Conservation (phyloP, 1,284 basidiomycete species). For the Polyporus tsugae region DNA sequence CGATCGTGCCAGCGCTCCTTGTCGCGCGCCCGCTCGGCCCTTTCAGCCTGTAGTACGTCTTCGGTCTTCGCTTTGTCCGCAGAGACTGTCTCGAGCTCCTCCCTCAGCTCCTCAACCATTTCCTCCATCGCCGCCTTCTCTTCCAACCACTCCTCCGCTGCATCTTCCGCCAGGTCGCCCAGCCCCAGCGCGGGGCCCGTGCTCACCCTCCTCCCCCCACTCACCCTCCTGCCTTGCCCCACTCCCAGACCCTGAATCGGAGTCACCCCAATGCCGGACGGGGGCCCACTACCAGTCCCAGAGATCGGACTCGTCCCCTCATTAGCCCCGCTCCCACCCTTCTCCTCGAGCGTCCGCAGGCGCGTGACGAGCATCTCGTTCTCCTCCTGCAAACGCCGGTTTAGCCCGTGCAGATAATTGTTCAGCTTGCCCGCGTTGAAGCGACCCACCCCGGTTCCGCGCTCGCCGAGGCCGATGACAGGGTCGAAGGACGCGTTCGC, state of each 20-base stretch:
- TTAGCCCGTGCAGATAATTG: constrained; percentile 82
- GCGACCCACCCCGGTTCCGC: constrained; percentile 63
- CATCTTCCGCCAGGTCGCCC: constrained; percentile 68
- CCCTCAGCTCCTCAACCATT: constrained; percentile 58
- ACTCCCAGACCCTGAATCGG: constrained; percentile 8
- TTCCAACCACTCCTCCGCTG: constrained; percentile 67
- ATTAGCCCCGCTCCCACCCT: constrained; percentile 36
- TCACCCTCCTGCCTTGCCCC: constrained; percentile 34
- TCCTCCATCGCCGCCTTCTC: constrained; percentile 61
- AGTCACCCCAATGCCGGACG: constrained; percentile 15
- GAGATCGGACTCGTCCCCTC: constrained; percentile 18
- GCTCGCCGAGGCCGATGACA: constrained; percentile 71
- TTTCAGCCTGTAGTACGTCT: constrained; percentile 55
- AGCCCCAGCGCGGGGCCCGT: constrained; percentile 54
- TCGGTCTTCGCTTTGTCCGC: constrained; percentile 53
- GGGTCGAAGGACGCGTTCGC: constrained; percentile 88
- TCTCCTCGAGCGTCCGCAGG: constrained; percentile 55
- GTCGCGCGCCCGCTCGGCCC: constrained; percentile 62
- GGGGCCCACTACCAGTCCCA: not conserved
- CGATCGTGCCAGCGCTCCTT: constrained; percentile 72
- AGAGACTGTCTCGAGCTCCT: constrained; percentile 48
- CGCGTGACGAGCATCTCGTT: constrained; percentile 65
- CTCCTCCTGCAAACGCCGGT: constrained; percentile 82
- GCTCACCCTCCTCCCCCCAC: constrained; percentile 55
- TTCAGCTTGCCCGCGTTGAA: constrained; percentile 88